phyloP scores from a whole-genome alignment of 805 yeast genomes.

The Candida krabiensis region DNA sequence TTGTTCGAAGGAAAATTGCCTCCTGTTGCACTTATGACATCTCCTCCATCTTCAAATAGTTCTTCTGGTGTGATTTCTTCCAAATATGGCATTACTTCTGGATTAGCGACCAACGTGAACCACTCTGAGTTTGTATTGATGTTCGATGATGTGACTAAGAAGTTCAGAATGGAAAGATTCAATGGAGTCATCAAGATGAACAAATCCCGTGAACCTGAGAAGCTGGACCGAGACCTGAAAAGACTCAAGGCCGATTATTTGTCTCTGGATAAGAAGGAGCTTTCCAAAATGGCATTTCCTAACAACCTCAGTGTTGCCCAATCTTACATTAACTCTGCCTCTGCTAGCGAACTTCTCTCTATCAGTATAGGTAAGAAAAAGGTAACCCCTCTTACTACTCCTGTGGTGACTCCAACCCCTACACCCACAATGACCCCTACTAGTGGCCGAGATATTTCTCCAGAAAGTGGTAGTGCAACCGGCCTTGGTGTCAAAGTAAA shows the following conservation, averaged over 20 bases:
- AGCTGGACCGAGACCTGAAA: conserved; percentile 14
- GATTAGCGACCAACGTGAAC: not conserved
- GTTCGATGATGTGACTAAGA: conserved; percentile 26
- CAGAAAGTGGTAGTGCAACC: not conserved
- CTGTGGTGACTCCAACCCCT: conserved; percentile 6
- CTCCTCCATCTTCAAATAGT: conserved; percentile 2
- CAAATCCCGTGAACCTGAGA: conserved; percentile 32
- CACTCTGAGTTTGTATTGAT: conserved; percentile 28
- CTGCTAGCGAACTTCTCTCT: not conserved
- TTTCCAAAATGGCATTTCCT: not conserved
- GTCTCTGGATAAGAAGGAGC: not conserved
- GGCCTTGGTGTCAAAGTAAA: not conserved
- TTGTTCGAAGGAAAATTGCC: conserved; percentile 32
- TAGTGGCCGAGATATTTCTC: not conserved
- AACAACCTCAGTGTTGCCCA: not conserved
- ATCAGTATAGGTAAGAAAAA: conserved; percentile 6
- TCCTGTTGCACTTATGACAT: conserved; percentile 4
- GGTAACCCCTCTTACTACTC: conserved; percentile 6
- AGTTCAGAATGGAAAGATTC: conserved; percentile 28
- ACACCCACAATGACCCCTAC: conserved; percentile 1
- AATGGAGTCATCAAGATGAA: conserved; percentile 29
- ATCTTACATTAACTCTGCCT: not conserved
- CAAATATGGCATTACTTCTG: not conserved
- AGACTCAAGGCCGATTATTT: conserved; percentile 5
- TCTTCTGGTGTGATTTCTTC: not conserved